Percentiles rank a stretch among this genome's conserved stretches.
Conservation (phyloP, 768 basidiomycete genomes). For the Agaricus subrufescens region DNA sequence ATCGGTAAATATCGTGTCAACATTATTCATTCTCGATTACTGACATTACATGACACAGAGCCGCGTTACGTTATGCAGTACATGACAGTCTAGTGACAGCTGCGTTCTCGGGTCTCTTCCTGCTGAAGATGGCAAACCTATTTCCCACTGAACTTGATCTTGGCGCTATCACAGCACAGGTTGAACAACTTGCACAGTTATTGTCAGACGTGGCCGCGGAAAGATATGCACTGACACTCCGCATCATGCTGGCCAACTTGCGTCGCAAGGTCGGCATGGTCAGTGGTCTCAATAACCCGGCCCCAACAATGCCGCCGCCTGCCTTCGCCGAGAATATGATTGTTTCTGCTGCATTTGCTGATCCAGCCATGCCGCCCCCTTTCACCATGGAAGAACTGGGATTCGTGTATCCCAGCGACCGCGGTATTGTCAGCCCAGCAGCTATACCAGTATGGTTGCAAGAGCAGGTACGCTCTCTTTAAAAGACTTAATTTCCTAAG, state of each 20-base stretch:
- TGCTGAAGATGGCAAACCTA: slow-evolving; percentile 91
- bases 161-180: slow-evolving; percentile 70
- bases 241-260: slow-evolving; percentile 91
- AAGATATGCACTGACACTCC: slow-evolving; percentile 81
- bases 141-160: slow-evolving; percentile 86
- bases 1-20: slow-evolving; percentile 47
- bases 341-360: slow-evolving; percentile 53
- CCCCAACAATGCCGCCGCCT: slow-evolving; percentile 49
- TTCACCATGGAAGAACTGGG: slow-evolving; percentile 87
- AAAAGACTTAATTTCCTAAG: background rate
- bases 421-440: slow-evolving; percentile 68
- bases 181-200: slow-evolving; percentile 86
- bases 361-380: slow-evolving; percentile 50
- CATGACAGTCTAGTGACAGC: slow-evolving; percentile 91
- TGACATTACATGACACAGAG: slow-evolving; percentile 36
- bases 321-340: slow-evolving; percentile 54
- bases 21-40: slow-evolving; percentile 3
- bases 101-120: slow-evolving; percentile 86
- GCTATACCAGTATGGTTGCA: slow-evolving; percentile 90
- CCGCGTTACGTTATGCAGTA: slow-evolving; percentile 87
- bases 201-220: slow-evolving; percentile 93
- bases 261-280: slow-evolving; percentile 79
- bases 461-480: slow-evolving; percentile 61
- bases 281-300: slow-evolving; percentile 41
- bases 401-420: slow-evolving; percentile 63